Evolutionary conservation across 2,329 filamentous ascomycete species (phyloP).

Genomic region (Diaporthe eres): DNA sequence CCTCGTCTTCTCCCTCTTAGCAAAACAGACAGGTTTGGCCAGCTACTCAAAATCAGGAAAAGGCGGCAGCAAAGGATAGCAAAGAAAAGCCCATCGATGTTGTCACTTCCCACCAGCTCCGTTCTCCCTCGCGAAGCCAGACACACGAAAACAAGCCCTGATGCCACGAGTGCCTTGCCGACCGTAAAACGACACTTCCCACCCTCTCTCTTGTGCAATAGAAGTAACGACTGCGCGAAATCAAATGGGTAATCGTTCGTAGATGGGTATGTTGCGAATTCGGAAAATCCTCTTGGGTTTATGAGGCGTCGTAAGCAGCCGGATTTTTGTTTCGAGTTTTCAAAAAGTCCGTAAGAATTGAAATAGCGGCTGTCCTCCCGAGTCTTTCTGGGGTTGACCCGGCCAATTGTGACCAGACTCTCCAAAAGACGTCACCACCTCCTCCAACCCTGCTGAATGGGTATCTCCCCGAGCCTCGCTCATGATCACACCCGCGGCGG

Average conservation of each 20-base stretch:
- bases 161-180: conserved; percentile 23
- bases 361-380: conserved; percentile 4
- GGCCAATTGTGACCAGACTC: conserved; percentile 15
- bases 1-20: conserved; percentile 14
- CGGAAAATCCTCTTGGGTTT: conserved; percentile 8
- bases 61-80: conserved; percentile 13
- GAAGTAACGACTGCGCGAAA: conserved; percentile 29
- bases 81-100: conserved; percentile 1
- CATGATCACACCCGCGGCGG: conserved; percentile 14
- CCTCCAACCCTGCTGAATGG: not conserved
- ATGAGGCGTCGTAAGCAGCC: conserved; percentile 11
- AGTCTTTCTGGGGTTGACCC: conserved; percentile 5
- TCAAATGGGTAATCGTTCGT: conserved; percentile 41
- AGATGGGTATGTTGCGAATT: conserved; percentile 37
- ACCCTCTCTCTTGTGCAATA: conserved; percentile 26
- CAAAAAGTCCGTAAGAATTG: conserved; percentile 29
- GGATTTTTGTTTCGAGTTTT: conserved; percentile 27
- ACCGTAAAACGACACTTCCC: conserved; percentile 7
- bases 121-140: conserved; percentile 13
- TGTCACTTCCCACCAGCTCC: conserved; percentile 22
- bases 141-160: not conserved
- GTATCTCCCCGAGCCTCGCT: not conserved
- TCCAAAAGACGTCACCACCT: not conserved
- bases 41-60: conserved; percentile 31
- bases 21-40: conserved; percentile 22